These are phyloP conservation scores for Larix kaempferi DNA, from an alignment of 75 land plant species.

Conservation along the genomic window DNA sequence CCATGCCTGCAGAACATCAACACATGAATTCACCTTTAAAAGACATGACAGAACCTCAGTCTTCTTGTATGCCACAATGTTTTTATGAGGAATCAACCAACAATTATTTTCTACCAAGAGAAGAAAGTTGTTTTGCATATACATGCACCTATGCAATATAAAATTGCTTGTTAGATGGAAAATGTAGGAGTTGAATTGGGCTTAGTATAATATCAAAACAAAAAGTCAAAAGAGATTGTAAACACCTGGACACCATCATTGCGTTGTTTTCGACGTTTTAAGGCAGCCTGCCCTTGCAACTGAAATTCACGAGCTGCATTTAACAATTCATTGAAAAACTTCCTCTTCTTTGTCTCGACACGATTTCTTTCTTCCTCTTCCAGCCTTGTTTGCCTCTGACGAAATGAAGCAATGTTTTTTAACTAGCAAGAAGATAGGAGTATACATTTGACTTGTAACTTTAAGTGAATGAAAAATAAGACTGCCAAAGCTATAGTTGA, in stretches of 20 bases:
- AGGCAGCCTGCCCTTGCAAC: slow-evolving; percentile 61
- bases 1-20: slow-evolving; percentile 61
- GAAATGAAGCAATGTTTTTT: neutral
- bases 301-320: slow-evolving; percentile 81
- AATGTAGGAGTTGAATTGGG: neutral
- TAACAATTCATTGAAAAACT: slow-evolving; percentile 87
- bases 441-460: neutral
- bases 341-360: slow-evolving; percentile 71
- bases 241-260: slow-evolving; percentile 88
- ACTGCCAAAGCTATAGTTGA: neutral
- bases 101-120: neutral
- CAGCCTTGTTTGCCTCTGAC: slow-evolving; percentile 83
- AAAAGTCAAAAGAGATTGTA: neutral
- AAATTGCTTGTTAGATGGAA: neutral
- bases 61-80: neutral
- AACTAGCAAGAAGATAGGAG: neutral
- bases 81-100: neutral
- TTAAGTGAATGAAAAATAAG: neutral
- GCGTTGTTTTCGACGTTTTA: slow-evolving; percentile 80
- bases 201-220: neutral
- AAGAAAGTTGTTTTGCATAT: neutral
- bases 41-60: neutral
- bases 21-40: neutral
- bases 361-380: slow-evolving; percentile 85
- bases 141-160: neutral